Base-by-base conservation (phyloP, 2,329 filamentous ascomycete genomes). In the Emmonsiellopsis sp. region DNA sequence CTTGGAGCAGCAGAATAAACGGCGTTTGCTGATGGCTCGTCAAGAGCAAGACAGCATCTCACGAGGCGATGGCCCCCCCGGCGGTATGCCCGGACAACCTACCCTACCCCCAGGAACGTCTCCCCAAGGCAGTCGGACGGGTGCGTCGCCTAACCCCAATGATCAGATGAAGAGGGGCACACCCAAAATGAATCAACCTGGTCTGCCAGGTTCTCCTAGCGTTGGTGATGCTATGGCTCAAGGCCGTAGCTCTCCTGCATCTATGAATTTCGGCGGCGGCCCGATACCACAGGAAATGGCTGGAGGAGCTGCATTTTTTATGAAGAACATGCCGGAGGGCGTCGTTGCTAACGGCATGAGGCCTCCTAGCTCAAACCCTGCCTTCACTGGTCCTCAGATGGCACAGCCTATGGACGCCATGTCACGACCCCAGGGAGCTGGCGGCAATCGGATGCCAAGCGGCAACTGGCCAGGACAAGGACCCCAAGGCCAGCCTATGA, bases 1-100 rank as follows among this genome's bases (percentile, higher is more conserved):
- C 58, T 74, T 85, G 42, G 82, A 85, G 66, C 82, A 84, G 67
- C 82, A 85, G 70, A 85, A 84, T 66, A 85, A 84, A 73, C 82
- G 82, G 64, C 75, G 82, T 49, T 67, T 85, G 64, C 76, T 84
- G 66, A 83, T 84, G 80, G 82, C 82, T 55, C 74, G 82, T 44
- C 80, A 84, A 70, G 82, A 85, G 68, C 82, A 85, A 68, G 81
- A 85, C 62, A 81, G 72, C 68, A 78, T 82, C 67, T 68, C 73
- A 53, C 75, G 75, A 54, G 68, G 75, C 59, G 76, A 77, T 52
- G 73, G 74, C 52, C 75, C 74, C 54, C 71, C 73, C 55, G 33
- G 33, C 32, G 47, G 27, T 50, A 54, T 42, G 40, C 68, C 72
- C 53, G 73, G 71, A 45, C 74, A 70, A 61, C 71, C 69, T 46